Evolutionary conservation across 2,329 filamentous ascomycete species (phyloP), one percentile per base, ranked within the genome.

Genomic region (Colletotrichum spaethianum): DNA sequence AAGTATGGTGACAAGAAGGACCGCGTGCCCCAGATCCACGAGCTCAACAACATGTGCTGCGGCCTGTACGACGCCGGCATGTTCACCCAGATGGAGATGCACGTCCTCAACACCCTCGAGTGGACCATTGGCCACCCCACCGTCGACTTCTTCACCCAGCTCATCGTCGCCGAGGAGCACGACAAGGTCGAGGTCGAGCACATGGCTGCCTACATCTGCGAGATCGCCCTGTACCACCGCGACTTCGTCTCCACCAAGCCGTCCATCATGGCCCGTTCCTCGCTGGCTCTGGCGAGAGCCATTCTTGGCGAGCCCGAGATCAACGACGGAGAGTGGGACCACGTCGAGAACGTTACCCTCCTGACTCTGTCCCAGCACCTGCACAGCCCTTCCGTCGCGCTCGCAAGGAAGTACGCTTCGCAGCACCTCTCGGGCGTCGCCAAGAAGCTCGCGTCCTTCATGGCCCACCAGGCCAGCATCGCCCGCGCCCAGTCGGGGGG

Each of bases 41-140:
- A 99, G 82, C 88, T 99, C 75, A 98, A 98, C 89, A 97, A 96
- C 76, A 98, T 99, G 96, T 99, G 96, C 89, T 98, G 96, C 85
- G 95, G 94, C 46, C 89, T 98, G 48, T 99, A 99, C 84, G 96
- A 99, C 79, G 95, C 98, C 61, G 96, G 98, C 85, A 99, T 99
- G 96, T 99, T 99, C 85, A 96, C 95, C 14, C 96, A 99, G 84
- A 99, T 99, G 96, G 96, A 99, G 86, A 98, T 97, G 95, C 96
- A 99, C 82, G 96, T 99, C 46, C 89, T 99, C 77, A 97, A 98
- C 85, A 99, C 96, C 1, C 90, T 99, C 72, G 94, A 97, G 81
- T 99, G 96, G 96, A 91, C 93, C 76, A 93, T 99, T 76, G 96
- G 96, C 67, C 96, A 98, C 84, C 95, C 96, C 1, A 98, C 96